Percentiles rank a stretch among this genome's conserved stretches.
phyloP scores from a whole-genome alignment of 306 rosid species.

The Ormosia semicastrata region DNA sequence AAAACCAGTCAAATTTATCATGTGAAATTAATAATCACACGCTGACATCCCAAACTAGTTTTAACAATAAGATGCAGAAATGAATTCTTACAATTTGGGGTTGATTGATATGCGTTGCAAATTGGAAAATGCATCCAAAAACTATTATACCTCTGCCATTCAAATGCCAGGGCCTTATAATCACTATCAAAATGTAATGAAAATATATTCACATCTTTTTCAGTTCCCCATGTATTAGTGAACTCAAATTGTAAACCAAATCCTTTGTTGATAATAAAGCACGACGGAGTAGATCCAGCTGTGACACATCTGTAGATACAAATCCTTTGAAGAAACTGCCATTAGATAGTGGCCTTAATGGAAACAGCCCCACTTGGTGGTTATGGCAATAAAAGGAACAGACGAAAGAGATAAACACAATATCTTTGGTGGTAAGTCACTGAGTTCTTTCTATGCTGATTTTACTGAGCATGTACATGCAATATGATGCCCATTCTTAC shows the following conservation, averaged over 20 bases:
- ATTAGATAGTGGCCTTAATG: not conserved
- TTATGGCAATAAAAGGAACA: not conserved
- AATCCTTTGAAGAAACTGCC: not conserved
- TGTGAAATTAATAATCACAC: not conserved
- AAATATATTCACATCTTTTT: not conserved
- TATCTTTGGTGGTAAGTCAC: not conserved
- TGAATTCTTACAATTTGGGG: constrained; percentile 8
- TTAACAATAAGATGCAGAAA: not conserved
- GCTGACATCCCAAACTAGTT: not conserved
- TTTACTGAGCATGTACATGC: not conserved
- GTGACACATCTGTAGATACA: not conserved
- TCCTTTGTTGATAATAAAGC: not conserved
- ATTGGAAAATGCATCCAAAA: not conserved
- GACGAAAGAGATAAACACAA: not conserved
- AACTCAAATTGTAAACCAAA: not conserved
- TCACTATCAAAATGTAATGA: not conserved
- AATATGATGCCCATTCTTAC: not conserved
- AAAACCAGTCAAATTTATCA: not conserved
- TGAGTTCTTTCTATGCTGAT: not conserved
- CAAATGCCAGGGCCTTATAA: constrained; percentile 1
- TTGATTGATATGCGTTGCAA: not conserved
- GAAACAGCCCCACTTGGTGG: not conserved
- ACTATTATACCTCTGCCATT: not conserved
- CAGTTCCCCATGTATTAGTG: not conserved
- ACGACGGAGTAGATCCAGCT: not conserved